Conservation (phyloP, 805 yeast genomes). For the Starmerella gropengiesseri region DNA sequence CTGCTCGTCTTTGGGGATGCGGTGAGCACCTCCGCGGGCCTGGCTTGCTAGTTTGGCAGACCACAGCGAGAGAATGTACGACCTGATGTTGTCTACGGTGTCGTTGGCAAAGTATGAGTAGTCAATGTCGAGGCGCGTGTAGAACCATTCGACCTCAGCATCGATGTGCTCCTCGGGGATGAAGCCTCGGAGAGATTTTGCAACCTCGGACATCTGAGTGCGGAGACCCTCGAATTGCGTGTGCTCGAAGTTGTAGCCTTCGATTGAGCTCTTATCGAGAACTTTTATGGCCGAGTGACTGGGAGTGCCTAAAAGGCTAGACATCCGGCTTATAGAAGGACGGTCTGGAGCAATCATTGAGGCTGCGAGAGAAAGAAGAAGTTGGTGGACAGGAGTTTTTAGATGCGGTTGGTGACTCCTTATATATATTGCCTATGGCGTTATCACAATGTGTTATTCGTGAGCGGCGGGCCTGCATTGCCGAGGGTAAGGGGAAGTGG, state of each 20-base stretch:
- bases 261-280: conserved; percentile 15
- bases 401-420: neutral
- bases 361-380: neutral
- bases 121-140: conserved; percentile 76
- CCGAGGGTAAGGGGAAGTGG: neutral
- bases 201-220: conserved; percentile 65
- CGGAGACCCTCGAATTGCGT: conserved; percentile 71
- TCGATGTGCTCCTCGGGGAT: conserved; percentile 82
- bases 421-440: neutral
- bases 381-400: too few species aligned
- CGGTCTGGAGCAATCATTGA: conserved; percentile 7
- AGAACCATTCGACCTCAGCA: conserved; percentile 81
- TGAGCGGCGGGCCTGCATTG: neutral
- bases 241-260: conserved; percentile 51
- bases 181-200: conserved; percentile 79
- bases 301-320: conserved; percentile 26
- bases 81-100: conserved; percentile 64
- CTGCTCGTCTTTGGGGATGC: conserved; percentile 37
- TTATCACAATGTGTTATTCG: neutral
- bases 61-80: conserved; percentile 77
- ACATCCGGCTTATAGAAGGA: conserved; percentile 13
- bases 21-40: conserved; percentile 38
- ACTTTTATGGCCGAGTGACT: conserved; percentile 24
- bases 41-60: conserved; percentile 88
- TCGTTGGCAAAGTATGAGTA: conserved; percentile 87